These are phyloP conservation scores for Alternaria viburni DNA, from an alignment of 2,329 filamentous ascomycete genomes.

Conservation along the genomic window DNA sequence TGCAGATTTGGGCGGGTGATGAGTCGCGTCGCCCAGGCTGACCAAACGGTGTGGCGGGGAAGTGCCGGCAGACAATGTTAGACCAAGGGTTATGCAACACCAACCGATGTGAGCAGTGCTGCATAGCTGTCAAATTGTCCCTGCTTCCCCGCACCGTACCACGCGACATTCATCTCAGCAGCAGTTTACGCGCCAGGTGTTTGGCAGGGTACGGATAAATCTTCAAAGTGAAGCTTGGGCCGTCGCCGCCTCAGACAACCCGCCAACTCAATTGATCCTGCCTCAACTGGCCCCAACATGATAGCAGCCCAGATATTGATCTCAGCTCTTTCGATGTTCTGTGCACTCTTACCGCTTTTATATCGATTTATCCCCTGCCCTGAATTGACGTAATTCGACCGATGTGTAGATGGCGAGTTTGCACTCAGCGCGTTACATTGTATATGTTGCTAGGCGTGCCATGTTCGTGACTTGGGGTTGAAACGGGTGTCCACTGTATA, in stretches of 20 bases:
- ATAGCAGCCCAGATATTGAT: not conserved
- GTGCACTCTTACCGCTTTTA: not conserved
- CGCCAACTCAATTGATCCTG: not conserved
- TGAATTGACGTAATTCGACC: not conserved
- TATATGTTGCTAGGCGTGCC: not conserved
- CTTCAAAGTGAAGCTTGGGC: slow-evolving; percentile 3
- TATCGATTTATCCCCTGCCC: not conserved
- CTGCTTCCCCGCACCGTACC: slow-evolving; percentile 15
- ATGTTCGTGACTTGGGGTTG: not conserved
- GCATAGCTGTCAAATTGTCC: not conserved
- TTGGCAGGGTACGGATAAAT: slow-evolving; percentile 14
- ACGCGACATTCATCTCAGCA: not conserved
- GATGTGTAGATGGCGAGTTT: not conserved
- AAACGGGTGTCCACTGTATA: not conserved
- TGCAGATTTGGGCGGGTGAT: slow-evolving; percentile 4
- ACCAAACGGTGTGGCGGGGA: not conserved
- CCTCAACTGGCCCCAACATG: not conserved
- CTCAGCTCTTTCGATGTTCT: slow-evolving; percentile 1
- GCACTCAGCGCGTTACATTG: not conserved
- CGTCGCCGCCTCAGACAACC: slow-evolving; percentile 1
- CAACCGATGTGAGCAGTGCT: not conserved
- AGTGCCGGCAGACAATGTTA: not conserved
- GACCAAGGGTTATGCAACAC: not conserved
- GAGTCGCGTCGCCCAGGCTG: slow-evolving; percentile 1
- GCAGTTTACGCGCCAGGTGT: not conserved